These are phyloP conservation scores for Corymbia citriodora DNA, from an alignment of 441 rosid genomes.

Conservation along the genomic window DNA sequence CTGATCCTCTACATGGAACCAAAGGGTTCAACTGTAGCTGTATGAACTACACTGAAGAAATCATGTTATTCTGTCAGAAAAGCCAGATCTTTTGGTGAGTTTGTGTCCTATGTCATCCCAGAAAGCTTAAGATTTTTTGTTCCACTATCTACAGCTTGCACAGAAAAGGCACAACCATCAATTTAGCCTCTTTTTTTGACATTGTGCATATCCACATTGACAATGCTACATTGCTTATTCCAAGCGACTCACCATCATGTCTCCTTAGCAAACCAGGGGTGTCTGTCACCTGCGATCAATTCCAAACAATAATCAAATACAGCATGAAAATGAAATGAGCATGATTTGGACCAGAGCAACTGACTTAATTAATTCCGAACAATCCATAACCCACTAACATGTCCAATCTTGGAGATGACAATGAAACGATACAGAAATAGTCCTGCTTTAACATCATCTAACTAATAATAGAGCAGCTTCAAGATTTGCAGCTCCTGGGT, in stretches of 20 bases:
- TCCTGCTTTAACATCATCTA: not conserved
- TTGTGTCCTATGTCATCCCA: not conserved
- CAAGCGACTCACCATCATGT: constrained; percentile 55
- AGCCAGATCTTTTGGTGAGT: not conserved
- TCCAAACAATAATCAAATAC: constrained; percentile 7
- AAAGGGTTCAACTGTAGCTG: not conserved
- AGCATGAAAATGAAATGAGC: not conserved
- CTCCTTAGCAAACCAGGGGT: constrained; percentile 93
- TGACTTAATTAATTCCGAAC: not conserved
- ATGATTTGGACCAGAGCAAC: not conserved
- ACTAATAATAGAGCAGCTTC: not conserved
- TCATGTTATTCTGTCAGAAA: not conserved
- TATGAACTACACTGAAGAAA: not conserved
- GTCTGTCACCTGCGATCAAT: constrained; percentile 73
- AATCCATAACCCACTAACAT: not conserved
- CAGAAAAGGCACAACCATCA: not conserved
- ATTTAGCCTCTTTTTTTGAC: not conserved
- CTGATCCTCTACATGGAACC: not conserved
- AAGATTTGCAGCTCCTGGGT: not conserved
- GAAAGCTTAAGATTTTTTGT: not conserved
- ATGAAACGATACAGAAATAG: not conserved
- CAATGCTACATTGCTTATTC: not conserved
- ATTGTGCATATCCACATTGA: not conserved
- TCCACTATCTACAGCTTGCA: not conserved
- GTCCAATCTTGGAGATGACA: not conserved